A percentile compares a stretch with the other conserved stretches of the same genome.
These are phyloP conservation scores for Leccinum boreale DNA, from an alignment of 768 basidiomycete genomes.

Conservation along the genomic window DNA sequence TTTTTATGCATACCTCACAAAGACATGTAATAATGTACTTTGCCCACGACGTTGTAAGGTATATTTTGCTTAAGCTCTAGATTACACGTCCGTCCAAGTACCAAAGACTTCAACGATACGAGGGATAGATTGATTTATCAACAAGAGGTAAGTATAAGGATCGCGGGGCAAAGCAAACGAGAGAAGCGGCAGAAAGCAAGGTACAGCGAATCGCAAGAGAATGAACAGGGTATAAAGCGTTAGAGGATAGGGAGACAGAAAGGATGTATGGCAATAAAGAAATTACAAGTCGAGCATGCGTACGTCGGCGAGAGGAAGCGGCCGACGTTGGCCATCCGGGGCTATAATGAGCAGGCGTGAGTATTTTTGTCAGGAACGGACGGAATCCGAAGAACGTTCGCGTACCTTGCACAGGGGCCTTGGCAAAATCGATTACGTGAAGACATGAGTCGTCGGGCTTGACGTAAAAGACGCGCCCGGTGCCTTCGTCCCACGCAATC, in stretches of 20 bases:
- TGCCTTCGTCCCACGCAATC: constrained; percentile 64
- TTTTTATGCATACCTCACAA: constrained; percentile 24
- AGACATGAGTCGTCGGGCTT: constrained; percentile 39
- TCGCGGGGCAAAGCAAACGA: not conserved
- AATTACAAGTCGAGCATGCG: constrained; percentile 32
- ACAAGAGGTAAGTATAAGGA: not conserved
- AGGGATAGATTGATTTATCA: not conserved
- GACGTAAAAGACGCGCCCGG: constrained; percentile 56
- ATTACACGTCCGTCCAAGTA: constrained; percentile 12
- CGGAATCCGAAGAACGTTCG: not conserved
- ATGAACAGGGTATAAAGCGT: not conserved
- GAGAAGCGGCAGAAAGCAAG: constrained; percentile 8
- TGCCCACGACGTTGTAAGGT: constrained; percentile 16
- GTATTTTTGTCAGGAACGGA: not conserved
- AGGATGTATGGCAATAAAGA: not conserved
- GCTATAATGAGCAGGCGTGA: constrained; percentile 12
- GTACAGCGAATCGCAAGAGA: not conserved
- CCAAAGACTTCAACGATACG: not conserved
- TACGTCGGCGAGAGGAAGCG: constrained; percentile 26
- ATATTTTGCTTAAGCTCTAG: constrained; percentile 10
- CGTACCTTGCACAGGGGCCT: constrained; percentile 32
- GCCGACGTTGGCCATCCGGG: constrained; percentile 31
- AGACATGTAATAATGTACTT: constrained; percentile 26
- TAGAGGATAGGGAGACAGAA: not conserved
- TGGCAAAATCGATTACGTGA: constrained; percentile 48